These are phyloP conservation scores for Apiotrichum laibachii DNA, from an alignment of 1,284 basidiomycete species.

Conservation along the genomic window DNA sequence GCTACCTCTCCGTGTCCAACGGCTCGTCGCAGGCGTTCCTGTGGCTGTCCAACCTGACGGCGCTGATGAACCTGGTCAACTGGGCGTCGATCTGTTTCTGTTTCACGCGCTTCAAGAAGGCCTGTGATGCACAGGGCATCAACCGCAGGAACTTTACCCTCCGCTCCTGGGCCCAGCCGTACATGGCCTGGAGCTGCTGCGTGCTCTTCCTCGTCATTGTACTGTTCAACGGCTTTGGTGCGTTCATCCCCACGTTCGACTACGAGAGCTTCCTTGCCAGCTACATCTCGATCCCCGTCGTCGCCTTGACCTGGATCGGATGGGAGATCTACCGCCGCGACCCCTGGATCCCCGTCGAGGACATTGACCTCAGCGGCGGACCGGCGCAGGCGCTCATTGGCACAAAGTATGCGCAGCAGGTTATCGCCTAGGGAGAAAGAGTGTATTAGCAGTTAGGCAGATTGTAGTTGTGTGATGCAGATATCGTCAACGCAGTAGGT, in stretches of 20 bases:
- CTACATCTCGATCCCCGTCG: slow-evolving; percentile 15
- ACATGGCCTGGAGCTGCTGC: slow-evolving; percentile 14
- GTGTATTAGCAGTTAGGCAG: no score
- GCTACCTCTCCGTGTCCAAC: slow-evolving; percentile 57
- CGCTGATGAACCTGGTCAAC: slow-evolving; percentile 57
- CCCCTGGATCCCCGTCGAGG: slow-evolving; percentile 9
- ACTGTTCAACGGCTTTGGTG: slow-evolving; percentile 14
- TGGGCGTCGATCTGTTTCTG: slow-evolving; percentile 77
- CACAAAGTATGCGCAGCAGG: slow-evolving; percentile 10
- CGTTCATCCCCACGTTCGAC: slow-evolving; percentile 8
- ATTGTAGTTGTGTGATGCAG: no score
- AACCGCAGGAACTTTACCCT: slow-evolving; percentile 62
- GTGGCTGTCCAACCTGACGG: slow-evolving; percentile 66
- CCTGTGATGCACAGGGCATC: slow-evolving; percentile 65
- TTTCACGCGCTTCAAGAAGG: slow-evolving; percentile 71
- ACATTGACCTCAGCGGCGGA: slow-evolving; percentile 19
- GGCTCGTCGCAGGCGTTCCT: slow-evolving; percentile 65
- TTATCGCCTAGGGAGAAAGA: no score
- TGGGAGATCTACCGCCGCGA: slow-evolving; percentile 7
- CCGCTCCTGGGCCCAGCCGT: slow-evolving; percentile 53
- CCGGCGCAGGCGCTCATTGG: slow-evolving; percentile 13
- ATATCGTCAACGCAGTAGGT: no score
- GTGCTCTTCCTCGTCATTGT: slow-evolving; percentile 9
- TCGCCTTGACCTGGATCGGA: slow-evolving; percentile 2
- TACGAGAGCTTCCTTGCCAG: slow-evolving; percentile 28